Conservation (phyloP, 345 rosid species). For the Mercurialis annua region DNA sequence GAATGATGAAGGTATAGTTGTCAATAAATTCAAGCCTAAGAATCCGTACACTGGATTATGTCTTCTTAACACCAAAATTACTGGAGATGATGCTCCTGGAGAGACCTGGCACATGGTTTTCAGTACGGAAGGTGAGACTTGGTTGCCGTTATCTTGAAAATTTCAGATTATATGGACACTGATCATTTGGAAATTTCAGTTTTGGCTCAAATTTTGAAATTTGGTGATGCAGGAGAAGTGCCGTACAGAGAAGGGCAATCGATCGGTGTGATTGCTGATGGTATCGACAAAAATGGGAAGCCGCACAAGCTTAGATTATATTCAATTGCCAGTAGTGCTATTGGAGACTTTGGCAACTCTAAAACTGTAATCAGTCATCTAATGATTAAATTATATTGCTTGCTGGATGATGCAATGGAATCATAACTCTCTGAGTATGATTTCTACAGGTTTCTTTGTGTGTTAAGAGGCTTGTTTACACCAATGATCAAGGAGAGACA, state of each 20-base stretch:
- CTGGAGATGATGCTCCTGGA: conserved; percentile 98
- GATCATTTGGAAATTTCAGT: too few relatives aligned
- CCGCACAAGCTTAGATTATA: conserved; percentile 95
- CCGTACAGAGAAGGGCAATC: conserved; percentile 99
- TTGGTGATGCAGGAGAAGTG: conserved; percentile 52
- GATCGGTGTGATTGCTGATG: conserved; percentile 87
- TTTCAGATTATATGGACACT: too few relatives aligned
- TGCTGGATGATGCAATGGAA: not conserved
- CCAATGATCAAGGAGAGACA: conserved; percentile 72
- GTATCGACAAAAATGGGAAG: conserved; percentile 89
- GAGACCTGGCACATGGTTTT: conserved; percentile 99
- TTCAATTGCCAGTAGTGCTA: conserved; percentile 97
- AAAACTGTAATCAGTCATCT: conserved; percentile 53
- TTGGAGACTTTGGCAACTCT: conserved; percentile 98
- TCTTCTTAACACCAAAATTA: conserved; percentile 95
- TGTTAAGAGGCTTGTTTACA: conserved; percentile 88
- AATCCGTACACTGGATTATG: conserved; percentile 82
- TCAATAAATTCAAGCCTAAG: conserved; percentile 93
- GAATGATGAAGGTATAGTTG: conserved; percentile 73
- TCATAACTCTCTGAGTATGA: too few relatives aligned
- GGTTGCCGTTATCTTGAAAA: too few relatives aligned
- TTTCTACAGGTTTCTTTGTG: conserved; percentile 79
- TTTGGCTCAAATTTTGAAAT: too few relatives aligned
- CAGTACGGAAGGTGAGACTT: conserved; percentile 72
- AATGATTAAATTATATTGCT: too few relatives aligned